These are phyloP conservation scores for Trichoderma sp. DNA, from an alignment of 2,329 filamentous ascomycete genomes.

Conservation along the genomic window DNA sequence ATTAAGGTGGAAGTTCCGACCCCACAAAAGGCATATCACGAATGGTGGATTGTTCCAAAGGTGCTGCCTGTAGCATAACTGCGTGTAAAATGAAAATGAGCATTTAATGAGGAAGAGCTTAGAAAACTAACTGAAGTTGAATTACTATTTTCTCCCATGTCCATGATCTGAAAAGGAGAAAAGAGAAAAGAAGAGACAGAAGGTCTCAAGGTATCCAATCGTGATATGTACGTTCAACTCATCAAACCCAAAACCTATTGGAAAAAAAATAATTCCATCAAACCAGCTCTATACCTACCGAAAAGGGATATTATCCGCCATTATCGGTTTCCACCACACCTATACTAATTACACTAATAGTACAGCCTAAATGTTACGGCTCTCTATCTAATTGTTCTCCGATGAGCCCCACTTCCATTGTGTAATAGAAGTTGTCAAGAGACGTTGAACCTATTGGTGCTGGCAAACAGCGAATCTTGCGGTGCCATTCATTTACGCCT, in stretches of 20 bases:
- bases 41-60: constrained; percentile 67
- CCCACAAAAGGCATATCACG: constrained; percentile 60
- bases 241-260: not conserved
- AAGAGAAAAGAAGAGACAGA: not conserved
- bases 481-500: not conserved
- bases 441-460: not conserved
- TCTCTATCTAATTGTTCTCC: not conserved
- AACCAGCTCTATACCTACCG: constrained; percentile 6
- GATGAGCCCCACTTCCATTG: not conserved
- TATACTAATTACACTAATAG: constrained; percentile 21
- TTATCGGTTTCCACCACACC: not conserved
- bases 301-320: not conserved
- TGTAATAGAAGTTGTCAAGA: constrained; percentile 30
- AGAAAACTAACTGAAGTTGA: not conserved
- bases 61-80: constrained; percentile 36
- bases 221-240: constrained; percentile 8
- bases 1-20: constrained; percentile 58
- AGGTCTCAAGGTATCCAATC: not conserved
- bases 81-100: not conserved
- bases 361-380: not conserved
- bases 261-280: not conserved
- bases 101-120: not conserved
- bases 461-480: not conserved
- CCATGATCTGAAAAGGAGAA: not conserved
- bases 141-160: not conserved